Evolutionary conservation across 352 stramenopile genomes (phyloP), one percentile per base, ranked within the genome.

Genomic region (Globisporangium parvum): DNA sequence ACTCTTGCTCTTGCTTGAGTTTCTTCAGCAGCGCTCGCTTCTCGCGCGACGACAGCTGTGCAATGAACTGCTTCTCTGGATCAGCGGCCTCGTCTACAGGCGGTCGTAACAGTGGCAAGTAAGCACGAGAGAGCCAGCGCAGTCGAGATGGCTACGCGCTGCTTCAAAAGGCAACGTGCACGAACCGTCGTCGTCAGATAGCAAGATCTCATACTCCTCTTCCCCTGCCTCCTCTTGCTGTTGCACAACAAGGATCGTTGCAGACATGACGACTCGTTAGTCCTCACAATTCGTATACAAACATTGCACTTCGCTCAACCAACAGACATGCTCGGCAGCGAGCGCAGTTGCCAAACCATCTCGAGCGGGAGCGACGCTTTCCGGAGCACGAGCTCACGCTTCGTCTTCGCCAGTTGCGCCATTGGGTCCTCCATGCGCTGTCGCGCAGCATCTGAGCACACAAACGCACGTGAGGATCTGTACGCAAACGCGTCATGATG

Each of bases 351-450:
- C 37, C 58, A 18, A 20, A 73, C 67, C 83, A 93, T 87, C 55
- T 93, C 83, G 20, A 90, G 51, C 2, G 84, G 81, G 21, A 94
- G 64, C n/a, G 69, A 70, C 21, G 55, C 66, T 65, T 61, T 74
- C 39, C 65, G 64, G 1, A 94, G 59, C 47, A 87, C 75, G 6
- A 92, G 55, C 6, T 88, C 64, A 21, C 86, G 63, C 49, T 91
- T 85, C 28, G 78, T 78, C 26, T 55, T n/a, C 8, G 21, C 37
- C 11, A 94, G 76, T 33, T 77, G 65, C 54, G 78, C 71, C 72
- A 94, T 71, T 0, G 81, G 84, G 52, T 94, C 84, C 55, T 94
- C 84, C 57, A 73, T 73, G 45, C 57, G 61, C 53, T 90, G 81
- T 9, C 84, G 75, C 6, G 69, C 71, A 46, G 83, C 80, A 74